Evolutionary conservation across 352 stramenopile genomes (phyloP).

Genomic region (Stephanocyclus meneghinianus): DNA sequence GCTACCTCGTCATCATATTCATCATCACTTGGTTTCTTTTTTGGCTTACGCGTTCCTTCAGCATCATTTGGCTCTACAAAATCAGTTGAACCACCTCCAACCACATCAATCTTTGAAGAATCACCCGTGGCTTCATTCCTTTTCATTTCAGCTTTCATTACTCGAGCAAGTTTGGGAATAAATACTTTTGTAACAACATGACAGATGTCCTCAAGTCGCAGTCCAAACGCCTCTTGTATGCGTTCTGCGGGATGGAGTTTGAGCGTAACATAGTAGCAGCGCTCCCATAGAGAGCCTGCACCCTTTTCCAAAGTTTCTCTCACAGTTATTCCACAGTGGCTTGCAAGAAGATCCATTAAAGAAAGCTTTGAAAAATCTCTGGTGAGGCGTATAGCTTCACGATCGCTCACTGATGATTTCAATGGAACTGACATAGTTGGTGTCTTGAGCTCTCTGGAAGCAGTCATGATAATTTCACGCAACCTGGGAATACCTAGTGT

Average conservation of each 20-base stretch:
- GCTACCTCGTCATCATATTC: constrained; percentile 80
- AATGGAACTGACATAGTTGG: constrained; percentile 98
- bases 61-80: constrained; percentile 53
- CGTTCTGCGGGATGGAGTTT: constrained; percentile 91
- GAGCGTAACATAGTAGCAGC: constrained; percentile 95
- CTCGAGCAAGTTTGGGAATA: constrained; percentile 89
- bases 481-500: constrained; percentile 99
- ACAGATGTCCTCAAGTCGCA: constrained; percentile 92
- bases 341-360: constrained; percentile 90
- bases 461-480: constrained; percentile 99
- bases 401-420: constrained; percentile 70
- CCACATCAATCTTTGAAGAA: constrained; percentile 56
- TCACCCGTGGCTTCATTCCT: constrained; percentile 63
- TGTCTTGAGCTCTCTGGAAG: constrained; percentile 95
- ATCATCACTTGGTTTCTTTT: constrained; percentile 69
- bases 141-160: constrained; percentile 93
- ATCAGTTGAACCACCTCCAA: constrained; percentile 52
- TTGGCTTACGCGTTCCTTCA: constrained; percentile 29
- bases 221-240: constrained; percentile 93
- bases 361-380: constrained; percentile 90
- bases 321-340: constrained; percentile 89
- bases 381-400: constrained; percentile 77
- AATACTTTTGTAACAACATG: constrained; percentile 87
- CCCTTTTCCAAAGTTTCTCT: constrained; percentile 86
- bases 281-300: constrained; percentile 87